Evolutionary conservation across 2,329 filamentous ascomycete species (phyloP).

Genomic region (Aspergillus pseudoglaucus): DNA sequence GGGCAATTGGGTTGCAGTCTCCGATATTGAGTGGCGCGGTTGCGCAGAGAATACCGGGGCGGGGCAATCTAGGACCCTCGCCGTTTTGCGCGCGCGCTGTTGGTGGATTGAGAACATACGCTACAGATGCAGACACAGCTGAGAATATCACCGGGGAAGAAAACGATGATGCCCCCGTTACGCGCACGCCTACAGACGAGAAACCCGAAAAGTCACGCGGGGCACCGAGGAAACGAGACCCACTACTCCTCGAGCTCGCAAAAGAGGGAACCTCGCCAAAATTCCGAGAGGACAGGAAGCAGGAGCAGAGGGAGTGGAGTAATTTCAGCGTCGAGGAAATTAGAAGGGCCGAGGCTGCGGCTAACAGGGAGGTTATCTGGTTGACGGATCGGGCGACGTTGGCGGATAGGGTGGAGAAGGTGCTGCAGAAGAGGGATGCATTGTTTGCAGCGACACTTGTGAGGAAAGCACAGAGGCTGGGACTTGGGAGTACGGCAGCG

Average conservation of each 20-base stretch:
- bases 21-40: not conserved
- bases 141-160: not conserved
- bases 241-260: not conserved
- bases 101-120: not conserved
- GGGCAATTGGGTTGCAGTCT: too few species aligned
- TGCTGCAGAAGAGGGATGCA: constrained; percentile 54
- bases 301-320: not conserved
- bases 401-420: constrained; percentile 57
- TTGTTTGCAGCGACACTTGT: constrained; percentile 64
- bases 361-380: constrained; percentile 53
- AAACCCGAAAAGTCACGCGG: not conserved
- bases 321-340: constrained; percentile 1
- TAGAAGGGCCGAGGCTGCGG: not conserved
- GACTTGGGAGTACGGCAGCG: constrained; percentile 61
- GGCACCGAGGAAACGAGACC: not conserved
- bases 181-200: not conserved
- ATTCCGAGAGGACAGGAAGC: not conserved
- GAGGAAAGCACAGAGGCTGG: constrained; percentile 58
- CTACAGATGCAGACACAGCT: not conserved
- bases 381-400: constrained; percentile 67
- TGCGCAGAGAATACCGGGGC: not conserved
- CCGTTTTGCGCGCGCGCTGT: not conserved
- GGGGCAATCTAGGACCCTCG: not conserved
- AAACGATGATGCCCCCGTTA: not conserved
- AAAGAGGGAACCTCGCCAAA: not conserved